A percentile compares a stretch with the other conserved stretches of the same genome.
phyloP scores from a whole-genome alignment of 1,284 basidiomycete species.

The Cutaneotrichosporon spelunceum region DNA sequence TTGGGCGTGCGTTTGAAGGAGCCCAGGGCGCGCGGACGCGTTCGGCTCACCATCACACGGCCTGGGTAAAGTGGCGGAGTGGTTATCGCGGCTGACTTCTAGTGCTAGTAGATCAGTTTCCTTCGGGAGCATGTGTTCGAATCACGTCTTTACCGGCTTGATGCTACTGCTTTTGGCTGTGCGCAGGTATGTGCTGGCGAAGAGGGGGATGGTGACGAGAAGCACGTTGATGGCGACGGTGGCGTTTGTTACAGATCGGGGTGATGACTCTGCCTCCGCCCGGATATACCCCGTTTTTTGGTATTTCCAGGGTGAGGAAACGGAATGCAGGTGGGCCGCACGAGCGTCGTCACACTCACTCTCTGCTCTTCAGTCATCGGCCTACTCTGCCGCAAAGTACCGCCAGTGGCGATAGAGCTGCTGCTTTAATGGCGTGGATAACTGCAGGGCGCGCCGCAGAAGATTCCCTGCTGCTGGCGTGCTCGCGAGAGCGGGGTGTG shows the following conservation, averaged over 20 bases:
- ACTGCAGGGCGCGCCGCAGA: no score
- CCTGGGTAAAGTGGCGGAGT: conserved; percentile 3
- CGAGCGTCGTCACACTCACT: not conserved
- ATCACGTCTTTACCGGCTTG: not conserved
- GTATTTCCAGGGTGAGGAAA: not conserved
- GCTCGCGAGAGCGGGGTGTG: no score
- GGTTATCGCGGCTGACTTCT: conserved; percentile 9
- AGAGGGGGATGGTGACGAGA: not conserved
- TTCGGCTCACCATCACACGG: not conserved
- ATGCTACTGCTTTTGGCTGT: not conserved
- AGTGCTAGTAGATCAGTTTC: not conserved
- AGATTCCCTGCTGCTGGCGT: no score
- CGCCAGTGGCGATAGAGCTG: no score
- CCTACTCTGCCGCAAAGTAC: no score
- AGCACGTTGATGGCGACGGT: not conserved
- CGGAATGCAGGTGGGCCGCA: no score
- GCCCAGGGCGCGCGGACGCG: not conserved
- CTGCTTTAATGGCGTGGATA: no score
- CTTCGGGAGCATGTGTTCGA: conserved; percentile 3
- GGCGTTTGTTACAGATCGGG: not conserved
- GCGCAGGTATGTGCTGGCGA: not conserved
- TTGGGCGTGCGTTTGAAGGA: no score
- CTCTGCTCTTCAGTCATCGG: no score
- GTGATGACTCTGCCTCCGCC: not conserved
- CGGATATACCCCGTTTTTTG: not conserved